These are phyloP conservation scores for Isatis lusitanica DNA, from an alignment of 441 rosid genomes.

Conservation along the genomic window DNA sequence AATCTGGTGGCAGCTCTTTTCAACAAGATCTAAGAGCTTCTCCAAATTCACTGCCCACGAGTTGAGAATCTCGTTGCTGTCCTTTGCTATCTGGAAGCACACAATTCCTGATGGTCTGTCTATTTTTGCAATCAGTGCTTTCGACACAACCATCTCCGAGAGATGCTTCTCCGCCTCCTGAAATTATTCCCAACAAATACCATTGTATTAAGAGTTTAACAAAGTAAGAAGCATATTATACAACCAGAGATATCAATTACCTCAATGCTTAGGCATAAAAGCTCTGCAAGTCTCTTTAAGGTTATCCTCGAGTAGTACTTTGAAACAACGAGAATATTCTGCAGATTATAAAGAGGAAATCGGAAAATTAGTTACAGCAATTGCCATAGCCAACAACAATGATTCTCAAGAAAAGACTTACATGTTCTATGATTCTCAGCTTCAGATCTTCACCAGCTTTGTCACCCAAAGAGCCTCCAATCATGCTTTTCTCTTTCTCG, in stretches of 20 bases:
- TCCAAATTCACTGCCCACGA: slow-evolving; percentile 93
- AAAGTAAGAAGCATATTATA: neutral
- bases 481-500: slow-evolving; percentile 80
- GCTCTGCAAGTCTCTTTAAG: slow-evolving; percentile 82
- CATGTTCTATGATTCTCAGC: slow-evolving; percentile 94
- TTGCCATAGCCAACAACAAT: neutral
- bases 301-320: slow-evolving; percentile 92
- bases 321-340: slow-evolving; percentile 96
- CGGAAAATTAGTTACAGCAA: neutral
- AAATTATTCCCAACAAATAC: neutral
- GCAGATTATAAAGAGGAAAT: slow-evolving; percentile 29
- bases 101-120: slow-evolving; percentile 91
- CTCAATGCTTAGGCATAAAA: slow-evolving; percentile 81
- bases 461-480: slow-evolving; percentile 86
- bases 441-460: slow-evolving; percentile 94
- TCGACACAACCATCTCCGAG: slow-evolving; percentile 97
- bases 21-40: slow-evolving; percentile 95
- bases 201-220: neutral
- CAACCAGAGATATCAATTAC: slow-evolving; percentile 34
- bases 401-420: slow-evolving; percentile 28
- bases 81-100: slow-evolving; percentile 84
- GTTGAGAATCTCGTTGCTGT: slow-evolving; percentile 93
- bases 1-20: slow-evolving; percentile 99
- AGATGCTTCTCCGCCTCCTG: slow-evolving; percentile 99
- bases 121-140: slow-evolving; percentile 85